Base-by-base conservation (phyloP, 83 land plant species). In the Picea abies region DNA sequence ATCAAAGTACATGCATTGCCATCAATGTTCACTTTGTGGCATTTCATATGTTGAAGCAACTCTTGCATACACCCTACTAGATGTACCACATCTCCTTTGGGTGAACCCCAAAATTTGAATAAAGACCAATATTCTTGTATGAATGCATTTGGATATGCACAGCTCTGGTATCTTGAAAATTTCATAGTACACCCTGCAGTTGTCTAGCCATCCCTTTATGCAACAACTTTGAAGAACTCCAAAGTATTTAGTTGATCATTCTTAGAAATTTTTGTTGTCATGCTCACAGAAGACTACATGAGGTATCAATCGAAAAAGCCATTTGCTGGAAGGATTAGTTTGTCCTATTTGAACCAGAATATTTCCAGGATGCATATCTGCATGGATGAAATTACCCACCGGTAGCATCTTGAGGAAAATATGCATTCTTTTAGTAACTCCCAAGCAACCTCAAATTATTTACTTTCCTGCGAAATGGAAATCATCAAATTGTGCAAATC, bases 1-100 rank as follows among this genome's bases (percentile, higher is more conserved):
- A 97, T 84, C 56, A 97, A 98, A 47, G 99, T 92, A 78, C 98
- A 95, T 56, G 95, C 96, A 83, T 97, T 93, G 17, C 99, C 99
- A 87, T 97, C 99, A 44, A 97, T 84, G 76, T 95, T 97, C 16
- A 97, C 99, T 91, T 73, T 90, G 82, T 97, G 91, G 23, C 93
- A 92, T 78, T 98, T 89, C 8, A 95, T 98, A 86, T 90, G 89
- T 83, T 97, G 96, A 79, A 97, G 92, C 49, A 97, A 85, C 75
- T 95, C 89, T 17, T 97, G 94, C 92, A 97, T 93, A 83, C 96
- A 93, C 3, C 93, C 93, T 71, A 93, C 95, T 10, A 95, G 91
- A 73, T 92, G 93, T 70, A 93, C 80, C 14, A 82, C 52, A 80
- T 88, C 88, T 49, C 95, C 91, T 63, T 93, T 93, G n/a, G 86